phyloP scores from a whole-genome alignment of 148 eudicot species.

The Vaccinium corymbosum region DNA sequence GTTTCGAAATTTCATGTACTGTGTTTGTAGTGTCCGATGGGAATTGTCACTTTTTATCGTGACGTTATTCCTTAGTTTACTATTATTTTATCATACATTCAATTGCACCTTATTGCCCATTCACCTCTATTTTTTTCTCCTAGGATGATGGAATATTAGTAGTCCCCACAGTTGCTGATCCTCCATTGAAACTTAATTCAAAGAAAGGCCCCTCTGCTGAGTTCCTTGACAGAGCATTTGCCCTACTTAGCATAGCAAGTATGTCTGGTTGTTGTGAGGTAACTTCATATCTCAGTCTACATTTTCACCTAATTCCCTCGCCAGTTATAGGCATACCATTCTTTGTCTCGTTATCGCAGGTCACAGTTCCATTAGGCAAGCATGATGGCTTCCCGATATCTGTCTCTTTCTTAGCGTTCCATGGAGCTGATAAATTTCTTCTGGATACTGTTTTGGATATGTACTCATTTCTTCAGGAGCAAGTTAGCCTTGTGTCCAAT shows the following conservation, averaged over 20 bases:
- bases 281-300: constrained; percentile 8
- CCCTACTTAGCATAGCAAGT: constrained; percentile 67
- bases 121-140: constrained; percentile 13
- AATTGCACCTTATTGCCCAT: constrained; percentile 7
- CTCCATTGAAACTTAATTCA: constrained; percentile 52
- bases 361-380: constrained; percentile 65
- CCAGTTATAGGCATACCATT: neutral
- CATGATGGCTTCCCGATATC: constrained; percentile 61
- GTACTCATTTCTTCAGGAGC: constrained; percentile 63
- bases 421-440: constrained; percentile 78
- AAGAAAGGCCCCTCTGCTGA: constrained; percentile 48
- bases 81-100: neutral
- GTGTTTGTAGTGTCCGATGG: neutral
- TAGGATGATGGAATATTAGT: constrained; percentile 84
- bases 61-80: neutral
- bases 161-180: constrained; percentile 71
- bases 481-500: constrained; percentile 40
- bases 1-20: neutral
- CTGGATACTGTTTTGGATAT: constrained; percentile 82
- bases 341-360: constrained; percentile 36
- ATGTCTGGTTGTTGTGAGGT: constrained; percentile 99
- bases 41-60: neutral
- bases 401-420: constrained; percentile 72
- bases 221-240: constrained; percentile 57
- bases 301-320: neutral